Conservation (phyloP, 305 asterid species). For the Lippia alba region DNA sequence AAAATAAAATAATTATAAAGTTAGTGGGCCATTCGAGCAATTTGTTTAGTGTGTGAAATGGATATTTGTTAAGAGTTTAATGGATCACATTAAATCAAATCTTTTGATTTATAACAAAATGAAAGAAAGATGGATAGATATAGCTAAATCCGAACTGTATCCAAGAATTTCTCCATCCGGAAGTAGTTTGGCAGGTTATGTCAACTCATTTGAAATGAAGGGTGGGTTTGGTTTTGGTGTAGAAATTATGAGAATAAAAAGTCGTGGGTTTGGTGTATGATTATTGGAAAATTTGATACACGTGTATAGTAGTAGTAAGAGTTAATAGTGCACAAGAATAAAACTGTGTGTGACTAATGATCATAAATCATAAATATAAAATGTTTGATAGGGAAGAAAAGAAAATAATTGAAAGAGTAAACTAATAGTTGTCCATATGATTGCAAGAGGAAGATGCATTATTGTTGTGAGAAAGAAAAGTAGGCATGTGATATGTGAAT, state of each 20-base stretch:
- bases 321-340: slow-evolving; percentile 28
- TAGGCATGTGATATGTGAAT: neutral
- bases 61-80: neutral
- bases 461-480: slow-evolving; percentile 31
- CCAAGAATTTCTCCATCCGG: too few species aligned
- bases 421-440: slow-evolving; percentile 32
- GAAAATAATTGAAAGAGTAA: neutral
- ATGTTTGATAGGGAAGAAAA: too few species aligned
- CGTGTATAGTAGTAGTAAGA: slow-evolving; percentile 29
- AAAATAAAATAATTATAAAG: too few species aligned
- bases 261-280: slow-evolving; percentile 6
- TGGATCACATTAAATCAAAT: neutral
- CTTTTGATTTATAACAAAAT: slow-evolving; percentile 1
- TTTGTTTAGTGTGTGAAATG: too few species aligned
- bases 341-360: too few species aligned
- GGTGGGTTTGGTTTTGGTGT: slow-evolving; percentile 6
- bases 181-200: slow-evolving; percentile 4
- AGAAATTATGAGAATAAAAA: neutral
- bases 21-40: too few species aligned
- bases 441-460: slow-evolving; percentile 24
- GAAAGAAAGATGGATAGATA: too few species aligned
- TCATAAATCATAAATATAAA: too few species aligned
- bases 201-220: slow-evolving; percentile 35
- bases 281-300: slow-evolving; percentile 23
- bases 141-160: too few species aligned